Evolutionary conservation across 495 filamentous ascomycete species (phyloP), one percentile per base, ranked within the genome.

Genomic region (Neurospora sp.): DNA sequence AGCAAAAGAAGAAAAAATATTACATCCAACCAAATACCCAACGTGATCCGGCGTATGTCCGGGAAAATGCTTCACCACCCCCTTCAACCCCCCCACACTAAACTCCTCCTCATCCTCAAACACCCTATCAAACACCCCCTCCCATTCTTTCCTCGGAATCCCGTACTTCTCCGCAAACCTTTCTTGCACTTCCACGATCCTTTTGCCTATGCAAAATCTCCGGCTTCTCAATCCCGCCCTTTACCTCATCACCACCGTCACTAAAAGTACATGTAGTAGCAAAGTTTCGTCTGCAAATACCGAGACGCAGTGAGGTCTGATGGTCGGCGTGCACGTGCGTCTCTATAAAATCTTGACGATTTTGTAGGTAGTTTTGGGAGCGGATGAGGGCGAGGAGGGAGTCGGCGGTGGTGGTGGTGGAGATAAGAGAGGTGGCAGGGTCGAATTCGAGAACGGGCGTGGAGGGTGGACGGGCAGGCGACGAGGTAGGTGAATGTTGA

Each of bases 401-500:
- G 73, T 89, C 87, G 39, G 89, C 88, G 3, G 85, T 78, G 0
- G 53, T 20, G 8, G 88, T 89, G 27, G 78, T n/a, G n/a, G n/a
- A 81, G 74, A 90, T 80, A 16, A 71, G 71, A 48, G 83, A 83
- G 16, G 78, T 85, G 38, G 80, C 76, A 0, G 82, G 84, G 74
- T 89, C 83, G 74, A 84, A 89, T 79, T 91, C 85, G 16, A 91
- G 81, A 4, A 90, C 89, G 2, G 88, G 88, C 86, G 1, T 75
- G 27, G 3, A 71, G 73, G 12, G 87, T 87, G 14, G 76, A 69
- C 0, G 87, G 84, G 75, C 88, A 86, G 5, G 83, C 85, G 3
- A 90, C 82, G n/a, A 91, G 75, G 75, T 89, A 90, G 73, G 90
- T 88, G 86, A 86, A 90, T 61, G 88, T 90, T n/a, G 82, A 81